Percentiles rank a stretch among this genome's conserved stretches.
Conservation (phyloP, 495 filamentous ascomycete genomes). For the Trichoderma asperelloides region DNA sequence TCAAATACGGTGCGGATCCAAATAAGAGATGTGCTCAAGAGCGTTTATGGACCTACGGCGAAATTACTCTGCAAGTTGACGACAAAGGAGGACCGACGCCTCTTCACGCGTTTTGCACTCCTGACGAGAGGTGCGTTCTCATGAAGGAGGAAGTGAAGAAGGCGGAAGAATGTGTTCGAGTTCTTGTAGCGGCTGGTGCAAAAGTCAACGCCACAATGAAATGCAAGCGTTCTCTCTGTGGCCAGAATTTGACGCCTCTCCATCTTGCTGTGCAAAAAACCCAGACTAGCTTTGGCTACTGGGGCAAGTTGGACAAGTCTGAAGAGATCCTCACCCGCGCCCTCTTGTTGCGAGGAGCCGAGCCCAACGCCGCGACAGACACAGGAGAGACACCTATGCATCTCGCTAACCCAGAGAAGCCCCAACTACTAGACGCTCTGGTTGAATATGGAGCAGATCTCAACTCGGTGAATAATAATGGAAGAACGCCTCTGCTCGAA, state of each 20-base stretch:
- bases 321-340: background rate
- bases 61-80: background rate
- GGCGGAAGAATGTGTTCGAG: background rate
- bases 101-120: background rate
- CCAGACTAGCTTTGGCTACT: background rate
- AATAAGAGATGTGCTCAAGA: constrained; percentile 7
- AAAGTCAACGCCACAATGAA: background rate
- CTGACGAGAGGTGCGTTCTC: background rate
- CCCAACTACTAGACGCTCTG: background rate
- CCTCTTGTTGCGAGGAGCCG: background rate
- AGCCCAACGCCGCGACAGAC: background rate
- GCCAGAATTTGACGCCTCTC: constrained; percentile 16
- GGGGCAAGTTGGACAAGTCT: background rate
- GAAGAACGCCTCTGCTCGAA: background rate
- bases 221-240: background rate
- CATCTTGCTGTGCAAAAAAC: constrained; percentile 16
- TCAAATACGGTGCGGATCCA: constrained; percentile 15
- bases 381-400: background rate
- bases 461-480: background rate
- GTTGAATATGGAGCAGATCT: background rate
- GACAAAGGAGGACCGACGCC: background rate
- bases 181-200: constrained; percentile 7
- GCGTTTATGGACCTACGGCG: background rate
- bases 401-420: background rate
- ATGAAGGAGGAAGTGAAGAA: background rate